Conservation (phyloP, 2,329 filamentous ascomycete genomes). For the Lachnellula cervina region DNA sequence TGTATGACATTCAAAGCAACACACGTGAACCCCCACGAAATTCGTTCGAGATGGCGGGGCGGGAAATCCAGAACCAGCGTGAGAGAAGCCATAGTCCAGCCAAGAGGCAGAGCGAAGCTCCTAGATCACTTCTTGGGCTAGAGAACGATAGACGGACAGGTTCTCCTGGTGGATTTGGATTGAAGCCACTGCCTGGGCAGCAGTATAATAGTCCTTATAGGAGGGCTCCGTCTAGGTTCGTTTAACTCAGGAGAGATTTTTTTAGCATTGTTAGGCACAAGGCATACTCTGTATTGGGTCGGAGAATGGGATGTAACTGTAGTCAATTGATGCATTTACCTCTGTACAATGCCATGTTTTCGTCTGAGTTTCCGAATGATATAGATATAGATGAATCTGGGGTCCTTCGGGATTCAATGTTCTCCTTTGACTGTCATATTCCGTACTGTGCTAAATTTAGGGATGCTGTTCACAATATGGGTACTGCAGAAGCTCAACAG, state of each 20-base stretch:
- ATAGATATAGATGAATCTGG: too few relatives aligned
- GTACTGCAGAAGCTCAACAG: slow-evolving; percentile 26
- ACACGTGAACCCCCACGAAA: slow-evolving; percentile 48
- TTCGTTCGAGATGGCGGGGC: slow-evolving; percentile 55
- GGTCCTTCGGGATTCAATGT: too few relatives aligned
- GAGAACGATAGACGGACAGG: slow-evolving; percentile 21
- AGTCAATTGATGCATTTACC: slow-evolving; percentile 9
- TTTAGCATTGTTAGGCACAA: slow-evolving; percentile 4
- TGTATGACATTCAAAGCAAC: slow-evolving; percentile 51
- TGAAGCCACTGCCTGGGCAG: slow-evolving; percentile 11
- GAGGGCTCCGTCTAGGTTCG: slow-evolving; percentile 25
- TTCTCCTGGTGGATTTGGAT: slow-evolving; percentile 14
- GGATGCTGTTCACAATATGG: slow-evolving; percentile 30
- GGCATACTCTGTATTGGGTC: slow-evolving; percentile 1
- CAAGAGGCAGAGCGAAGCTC: slow-evolving; percentile 23
- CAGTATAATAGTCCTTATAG: slow-evolving; percentile 23
- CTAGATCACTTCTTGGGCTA: slow-evolving; percentile 11
- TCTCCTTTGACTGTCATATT: too few relatives aligned
- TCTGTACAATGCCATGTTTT: not conserved
- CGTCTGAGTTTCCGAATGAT: too few relatives aligned
- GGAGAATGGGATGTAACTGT: not conserved
- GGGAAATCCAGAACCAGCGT: slow-evolving; percentile 27
- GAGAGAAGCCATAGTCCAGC: slow-evolving; percentile 26
- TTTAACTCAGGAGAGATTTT: not conserved
- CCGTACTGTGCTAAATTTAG: too few relatives aligned